Evolutionary conservation across 2,329 filamentous ascomycete genomes (phyloP).

Genomic region (Colletotrichum agaves): DNA sequence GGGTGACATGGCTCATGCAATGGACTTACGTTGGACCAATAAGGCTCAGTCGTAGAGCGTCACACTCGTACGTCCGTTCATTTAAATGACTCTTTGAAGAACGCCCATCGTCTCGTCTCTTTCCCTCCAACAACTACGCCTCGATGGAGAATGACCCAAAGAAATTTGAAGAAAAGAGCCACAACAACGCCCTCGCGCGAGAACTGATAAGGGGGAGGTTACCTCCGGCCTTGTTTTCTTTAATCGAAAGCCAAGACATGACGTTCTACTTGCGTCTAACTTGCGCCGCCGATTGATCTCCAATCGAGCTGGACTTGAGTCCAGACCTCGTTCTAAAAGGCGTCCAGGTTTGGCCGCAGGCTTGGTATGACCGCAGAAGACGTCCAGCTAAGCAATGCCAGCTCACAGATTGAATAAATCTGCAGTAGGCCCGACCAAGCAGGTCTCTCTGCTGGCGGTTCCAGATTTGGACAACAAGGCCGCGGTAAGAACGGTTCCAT

Average conservation of each 20-base stretch:
- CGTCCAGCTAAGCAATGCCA: background rate
- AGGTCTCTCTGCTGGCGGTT: background rate
- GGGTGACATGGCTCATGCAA: constrained; percentile 27
- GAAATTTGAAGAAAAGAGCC: too few relatives aligned
- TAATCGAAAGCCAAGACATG: background rate
- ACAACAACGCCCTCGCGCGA: background rate
- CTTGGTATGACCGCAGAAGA: constrained; percentile 5
- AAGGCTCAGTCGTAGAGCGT: background rate
- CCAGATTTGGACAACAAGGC: background rate
- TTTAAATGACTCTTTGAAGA: constrained; percentile 24
- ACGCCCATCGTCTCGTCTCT: constrained; percentile 1
- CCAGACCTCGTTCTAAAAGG: background rate
- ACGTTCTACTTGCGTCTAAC: background rate
- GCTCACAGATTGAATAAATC: background rate
- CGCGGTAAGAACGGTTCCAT: constrained; percentile 1
- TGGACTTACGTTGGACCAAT: constrained; percentile 12
- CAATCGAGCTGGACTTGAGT: background rate
- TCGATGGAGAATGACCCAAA: background rate
- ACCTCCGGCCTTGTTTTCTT: background rate
- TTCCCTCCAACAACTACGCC: background rate
- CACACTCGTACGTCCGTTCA: background rate
- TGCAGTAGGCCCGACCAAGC: background rate
- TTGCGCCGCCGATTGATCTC: background rate
- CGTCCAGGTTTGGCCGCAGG: background rate
- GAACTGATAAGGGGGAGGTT: too few relatives aligned